Percentiles rank a stretch among this genome's conserved stretches.
phyloP scores from a whole-genome alignment of 1,284 basidiomycete genomes.

The Cystobasidium slooffiae region DNA sequence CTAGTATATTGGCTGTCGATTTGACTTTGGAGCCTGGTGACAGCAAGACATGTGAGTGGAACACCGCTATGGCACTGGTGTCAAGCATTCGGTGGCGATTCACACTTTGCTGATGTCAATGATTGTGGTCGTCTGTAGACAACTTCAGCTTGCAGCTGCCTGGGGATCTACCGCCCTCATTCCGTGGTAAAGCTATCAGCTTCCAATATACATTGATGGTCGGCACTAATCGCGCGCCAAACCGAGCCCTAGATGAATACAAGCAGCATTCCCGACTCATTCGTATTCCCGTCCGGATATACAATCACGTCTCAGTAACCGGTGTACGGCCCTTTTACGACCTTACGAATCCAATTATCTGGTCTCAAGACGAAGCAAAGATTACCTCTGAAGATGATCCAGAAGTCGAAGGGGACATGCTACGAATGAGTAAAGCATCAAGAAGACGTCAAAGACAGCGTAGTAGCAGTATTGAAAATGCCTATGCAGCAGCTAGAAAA shows the following conservation, averaged over 20 bases:
- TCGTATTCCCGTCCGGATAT: constrained; percentile 83
- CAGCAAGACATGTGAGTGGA: constrained; percentile 74
- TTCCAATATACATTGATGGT: constrained; percentile 89
- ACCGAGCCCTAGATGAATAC: constrained; percentile 49
- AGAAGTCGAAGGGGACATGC: not conserved
- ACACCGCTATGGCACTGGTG: not conserved
- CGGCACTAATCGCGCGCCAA: constrained; percentile 74
- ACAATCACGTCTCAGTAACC: constrained; percentile 71
- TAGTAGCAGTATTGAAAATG: constrained; percentile 34
- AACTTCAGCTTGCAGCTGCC: constrained; percentile 77
- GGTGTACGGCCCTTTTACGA: constrained; percentile 58
- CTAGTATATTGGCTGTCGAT: constrained; percentile 83
- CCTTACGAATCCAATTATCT: constrained; percentile 58
- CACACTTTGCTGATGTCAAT: not conserved
- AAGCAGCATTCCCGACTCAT: constrained; percentile 69
- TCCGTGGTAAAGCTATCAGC: constrained; percentile 76
- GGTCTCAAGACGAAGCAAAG: constrained; percentile 54
- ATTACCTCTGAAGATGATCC: constrained; percentile 48
- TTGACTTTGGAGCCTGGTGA: constrained; percentile 75
- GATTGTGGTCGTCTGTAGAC: constrained; percentile 61
- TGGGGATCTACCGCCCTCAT: constrained; percentile 82
- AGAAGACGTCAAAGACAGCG: constrained; percentile 18
- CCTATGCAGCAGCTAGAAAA: constrained; percentile 39
- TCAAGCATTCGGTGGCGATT: not conserved
- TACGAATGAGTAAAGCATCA: constrained; percentile 3